Evolutionary conservation across 2,329 filamentous ascomycete species (phyloP), one percentile per base, ranked within the genome.

Genomic region (Emmonsiellopsis sp.): DNA sequence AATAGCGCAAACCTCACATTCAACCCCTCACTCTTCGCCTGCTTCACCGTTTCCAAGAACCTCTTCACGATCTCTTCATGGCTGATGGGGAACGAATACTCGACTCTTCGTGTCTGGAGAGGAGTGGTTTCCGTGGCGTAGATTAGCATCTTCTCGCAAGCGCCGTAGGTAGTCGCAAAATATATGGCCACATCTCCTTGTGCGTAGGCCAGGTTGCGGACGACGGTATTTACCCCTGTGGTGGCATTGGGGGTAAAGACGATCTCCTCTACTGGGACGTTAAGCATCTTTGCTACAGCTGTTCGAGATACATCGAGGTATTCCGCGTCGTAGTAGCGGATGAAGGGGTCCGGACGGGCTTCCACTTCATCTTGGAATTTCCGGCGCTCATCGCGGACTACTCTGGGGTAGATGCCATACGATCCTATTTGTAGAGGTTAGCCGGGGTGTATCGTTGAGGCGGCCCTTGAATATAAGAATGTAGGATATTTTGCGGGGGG

Each of bases 241-340:
- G 88, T 94, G 10, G 90, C 88, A 66, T 96, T 96, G 54, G 80
- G 74, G 0, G 95, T 83, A 58, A 94, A 85, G 0, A 95, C 89
- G 40, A 87, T 73, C 8, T 84, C 82, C 8, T 84, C 76, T 1
- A 74, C 64, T 0, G 85, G 82, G 0, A 80, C 85, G 56, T 87
- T 80, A 56, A 96, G 72, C 21, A 88, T 63, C 27, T 73, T 66
- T 1, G 87, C 85, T 4, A 91, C 72, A 2, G 83, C 84, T 37
- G 68, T 71, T 7, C 88, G 84, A 8, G 79, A 79, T 57, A 79
- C 73, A 57, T 87, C 82, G 0, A 95, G 76, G 8, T 83, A 73
- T 3, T 70, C 62, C 0, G 83, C 78, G 57, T 83, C 83, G 2
- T 80, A 76, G 65, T 85, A 87, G 27, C 86, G 82, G 64, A 92